Evolutionary conservation across 805 yeast genomes (phyloP).

Genomic region (Cyberlindnera lachancei): DNA sequence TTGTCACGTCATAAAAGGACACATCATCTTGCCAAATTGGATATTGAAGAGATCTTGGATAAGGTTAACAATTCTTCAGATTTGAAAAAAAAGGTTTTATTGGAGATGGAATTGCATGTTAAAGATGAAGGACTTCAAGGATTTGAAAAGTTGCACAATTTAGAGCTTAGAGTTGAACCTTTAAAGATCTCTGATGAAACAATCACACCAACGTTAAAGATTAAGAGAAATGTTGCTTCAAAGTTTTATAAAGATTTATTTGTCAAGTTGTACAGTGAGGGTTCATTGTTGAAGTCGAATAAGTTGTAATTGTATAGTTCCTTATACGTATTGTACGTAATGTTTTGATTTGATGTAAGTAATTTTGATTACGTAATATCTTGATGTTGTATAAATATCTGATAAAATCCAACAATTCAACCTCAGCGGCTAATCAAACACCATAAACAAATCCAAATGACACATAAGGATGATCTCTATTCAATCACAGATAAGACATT

Average conservation of each 20-base stretch:
- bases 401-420: too few species aligned
- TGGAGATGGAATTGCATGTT: slow-evolving; percentile 33
- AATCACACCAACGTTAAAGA: slow-evolving; percentile 60
- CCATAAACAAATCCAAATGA: too few species aligned
- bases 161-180: slow-evolving; percentile 48
- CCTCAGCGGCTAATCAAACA: too few species aligned
- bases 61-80: slow-evolving; percentile 11
- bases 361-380: too few species aligned
- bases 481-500: slow-evolving; percentile 17
- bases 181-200: slow-evolving; percentile 53
- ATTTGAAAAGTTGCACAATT: slow-evolving; percentile 55
- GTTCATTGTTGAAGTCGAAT: slow-evolving; percentile 18
- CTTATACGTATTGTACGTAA: too few species aligned
- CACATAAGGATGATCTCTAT: slow-evolving; percentile 10
- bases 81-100: slow-evolving; percentile 26
- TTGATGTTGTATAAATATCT: too few species aligned
- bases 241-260: slow-evolving; percentile 34
- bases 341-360: too few species aligned
- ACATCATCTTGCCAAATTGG: slow-evolving; percentile 4
- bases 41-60: slow-evolving; percentile 8
- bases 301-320: slow-evolving; percentile 8
- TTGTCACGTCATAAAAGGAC: slow-evolving; percentile 6
- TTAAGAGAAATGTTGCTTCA: slow-evolving; percentile 41
- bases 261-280: slow-evolving; percentile 42
- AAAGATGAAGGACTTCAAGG: slow-evolving; percentile 38